Evolutionary conservation across 2,329 filamentous ascomycete species (phyloP), one percentile per base, ranked within the genome.

Genomic region (Aspergillus brasiliensis): DNA sequence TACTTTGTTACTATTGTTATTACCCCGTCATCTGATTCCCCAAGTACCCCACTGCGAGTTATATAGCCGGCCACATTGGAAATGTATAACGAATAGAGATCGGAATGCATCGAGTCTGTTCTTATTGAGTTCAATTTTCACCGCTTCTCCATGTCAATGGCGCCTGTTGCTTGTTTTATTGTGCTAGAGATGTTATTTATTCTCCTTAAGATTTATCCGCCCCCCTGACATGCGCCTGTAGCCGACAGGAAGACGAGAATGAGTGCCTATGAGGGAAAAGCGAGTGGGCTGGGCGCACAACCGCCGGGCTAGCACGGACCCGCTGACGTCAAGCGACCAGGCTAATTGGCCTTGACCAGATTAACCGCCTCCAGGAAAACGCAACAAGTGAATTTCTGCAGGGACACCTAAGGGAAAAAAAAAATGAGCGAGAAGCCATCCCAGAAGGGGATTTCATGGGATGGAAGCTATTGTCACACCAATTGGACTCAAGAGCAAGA

Each of bases 251-350:
- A 8, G 8, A 25, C 13, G 44, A 23, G 5, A 17, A 25, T 17
- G 13, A 28, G 46, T 31, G 23, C 46, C 46, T 48, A 27, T 25
- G 10, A 44, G 15, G 25, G n/a, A 49, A 28, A 49, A 17, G 40
- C 27, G 28, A 17, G 25, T 28, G 46, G 46, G 46, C 46, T 49
- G 46, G 46, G 19, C 25, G 49, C 34, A 38, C 31, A 52, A 52
- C 28, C 34, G 49, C 49, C 17, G 11, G 31, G 7, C 49, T 38
- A 52, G 37, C n/a, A 38, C 48, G 31, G 58, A 25, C 58, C 58
- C 58, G 48, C 58, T 58, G 49, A 53, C 46, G 48, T 53, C 54
- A 54, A 47, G 54, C 28, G 56, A 52, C 15, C 23, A 28, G 51
- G 37, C 44, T 59, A 34, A 59, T 55, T 59, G 44, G 51, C 51